These are phyloP conservation scores for Berberis thunbergii DNA, from an alignment of 164 flowering plant species.

Conservation along the genomic window DNA sequence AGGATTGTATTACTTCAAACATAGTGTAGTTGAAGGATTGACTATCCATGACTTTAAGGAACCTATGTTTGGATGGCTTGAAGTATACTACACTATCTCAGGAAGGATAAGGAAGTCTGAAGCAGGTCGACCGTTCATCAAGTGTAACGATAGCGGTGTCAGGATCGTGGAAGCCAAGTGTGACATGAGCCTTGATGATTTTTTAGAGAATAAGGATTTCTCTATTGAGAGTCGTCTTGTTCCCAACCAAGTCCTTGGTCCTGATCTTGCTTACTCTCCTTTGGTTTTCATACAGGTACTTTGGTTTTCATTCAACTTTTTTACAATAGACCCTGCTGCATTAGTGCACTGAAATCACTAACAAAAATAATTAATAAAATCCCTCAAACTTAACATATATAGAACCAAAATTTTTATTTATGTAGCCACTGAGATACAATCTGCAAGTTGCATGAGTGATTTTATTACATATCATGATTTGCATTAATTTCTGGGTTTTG, in stretches of 20 bases:
- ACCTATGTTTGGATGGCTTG: conserved; percentile 51
- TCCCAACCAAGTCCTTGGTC: conserved; percentile 36
- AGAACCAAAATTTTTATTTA: too few relatives aligned
- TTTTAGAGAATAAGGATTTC: conserved; percentile 22
- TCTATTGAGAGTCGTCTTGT: conserved; percentile 20
- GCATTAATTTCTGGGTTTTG: too few relatives aligned
- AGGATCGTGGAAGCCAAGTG: conserved; percentile 2
- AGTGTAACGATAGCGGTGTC: conserved; percentile 63
- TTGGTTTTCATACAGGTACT: conserved; percentile 54
- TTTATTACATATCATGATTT: too few relatives aligned
- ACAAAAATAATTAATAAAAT: too few relatives aligned
- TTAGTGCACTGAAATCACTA: too few relatives aligned
- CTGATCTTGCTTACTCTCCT: conserved; percentile 55
- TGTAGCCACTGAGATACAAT: too few relatives aligned
- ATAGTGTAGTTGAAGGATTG: conserved; percentile 25
- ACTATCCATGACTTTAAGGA: conserved; percentile 28
- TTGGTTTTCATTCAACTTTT: not conserved
- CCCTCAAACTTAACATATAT: too few relatives aligned
- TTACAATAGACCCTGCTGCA: too few relatives aligned
- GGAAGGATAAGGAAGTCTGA: conserved; percentile 57
- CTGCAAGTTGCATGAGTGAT: too few relatives aligned
- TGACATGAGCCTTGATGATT: conserved; percentile 18
- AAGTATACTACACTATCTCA: conserved; percentile 13
- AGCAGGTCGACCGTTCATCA: conserved; percentile 45
- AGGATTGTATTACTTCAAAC: conserved; percentile 45